These are phyloP conservation scores for Dactylella cylindrospora DNA, from an alignment of 2,329 filamentous ascomycete species.

Conservation along the genomic window DNA sequence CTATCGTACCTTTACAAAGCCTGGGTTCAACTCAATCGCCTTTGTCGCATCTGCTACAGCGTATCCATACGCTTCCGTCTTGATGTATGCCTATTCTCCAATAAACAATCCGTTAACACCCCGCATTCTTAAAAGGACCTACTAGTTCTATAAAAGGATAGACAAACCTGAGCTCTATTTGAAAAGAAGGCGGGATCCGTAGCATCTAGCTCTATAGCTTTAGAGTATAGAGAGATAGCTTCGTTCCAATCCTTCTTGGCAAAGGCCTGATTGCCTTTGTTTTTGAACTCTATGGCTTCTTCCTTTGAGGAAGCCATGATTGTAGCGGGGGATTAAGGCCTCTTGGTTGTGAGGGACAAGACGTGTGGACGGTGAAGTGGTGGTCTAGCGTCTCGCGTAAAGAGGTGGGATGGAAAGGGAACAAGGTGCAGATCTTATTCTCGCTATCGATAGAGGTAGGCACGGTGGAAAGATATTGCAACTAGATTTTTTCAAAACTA, in stretches of 20 bases:
- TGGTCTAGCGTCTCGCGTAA: background rate
- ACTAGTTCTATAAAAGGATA: constrained; percentile 48
- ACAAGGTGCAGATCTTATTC: too few relatives aligned
- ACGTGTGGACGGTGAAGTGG: constrained; percentile 1
- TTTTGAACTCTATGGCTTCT: constrained; percentile 80
- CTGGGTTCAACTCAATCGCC: constrained; percentile 83
- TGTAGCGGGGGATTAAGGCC: constrained; percentile 50
- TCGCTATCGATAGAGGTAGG: too few relatives aligned
- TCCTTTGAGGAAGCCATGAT: constrained; percentile 53
- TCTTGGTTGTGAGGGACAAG: constrained; percentile 51
- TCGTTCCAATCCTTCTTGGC: constrained; percentile 79
- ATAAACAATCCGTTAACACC: constrained; percentile 2
- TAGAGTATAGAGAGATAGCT: constrained; percentile 79
- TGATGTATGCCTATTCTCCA: constrained; percentile 75
- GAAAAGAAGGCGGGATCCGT: constrained; percentile 87
- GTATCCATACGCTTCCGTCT: constrained; percentile 91
- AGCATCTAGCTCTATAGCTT: constrained; percentile 82
- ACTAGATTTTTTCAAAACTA: too few relatives aligned
- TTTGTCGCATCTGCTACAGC: constrained; percentile 87
- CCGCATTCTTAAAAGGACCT: background rate
- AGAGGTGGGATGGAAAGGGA: too few relatives aligned
- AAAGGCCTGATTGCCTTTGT: constrained; percentile 93
- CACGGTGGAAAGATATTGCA: too few relatives aligned
- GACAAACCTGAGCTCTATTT: constrained; percentile 86
- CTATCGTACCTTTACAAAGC: constrained; percentile 77